These are phyloP conservation scores for Rhytidhysteron rufulum DNA, from an alignment of 2,329 filamentous ascomycete species.

Conservation along the genomic window DNA sequence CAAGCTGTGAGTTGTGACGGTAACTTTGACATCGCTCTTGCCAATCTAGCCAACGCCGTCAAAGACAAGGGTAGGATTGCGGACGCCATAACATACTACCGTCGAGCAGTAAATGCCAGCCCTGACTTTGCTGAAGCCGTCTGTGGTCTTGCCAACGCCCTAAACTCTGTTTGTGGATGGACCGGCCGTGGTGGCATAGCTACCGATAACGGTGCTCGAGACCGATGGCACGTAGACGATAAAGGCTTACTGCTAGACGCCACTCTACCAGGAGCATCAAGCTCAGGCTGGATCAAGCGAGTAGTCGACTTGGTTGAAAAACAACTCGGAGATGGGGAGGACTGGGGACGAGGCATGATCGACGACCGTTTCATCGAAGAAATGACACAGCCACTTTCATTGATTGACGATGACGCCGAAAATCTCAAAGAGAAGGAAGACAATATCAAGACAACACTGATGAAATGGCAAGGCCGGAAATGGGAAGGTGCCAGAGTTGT, in stretches of 20 bases:
- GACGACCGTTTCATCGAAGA: slow-evolving; percentile 37
- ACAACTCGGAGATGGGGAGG: slow-evolving; percentile 79
- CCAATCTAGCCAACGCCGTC: slow-evolving; percentile 94
- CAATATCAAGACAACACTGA: slow-evolving; percentile 34
- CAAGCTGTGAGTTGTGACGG: slow-evolving; percentile 86
- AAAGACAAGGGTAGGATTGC: slow-evolving; percentile 92
- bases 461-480: slow-evolving; percentile 63
- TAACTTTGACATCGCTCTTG: slow-evolving; percentile 94
- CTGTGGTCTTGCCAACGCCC: slow-evolving; percentile 86
- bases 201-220: slow-evolving; percentile 67
- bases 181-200: slow-evolving; percentile 80
- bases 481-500: slow-evolving; percentile 89
- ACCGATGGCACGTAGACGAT: slow-evolving; percentile 91
- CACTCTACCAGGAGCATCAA: slow-evolving; percentile 54
- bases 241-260: slow-evolving; percentile 78
- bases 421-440: slow-evolving; percentile 33
- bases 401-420: slow-evolving; percentile 28
- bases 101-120: slow-evolving; percentile 82
- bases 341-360: slow-evolving; percentile 76
- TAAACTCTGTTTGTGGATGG: slow-evolving; percentile 98
- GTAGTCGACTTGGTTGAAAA: slow-evolving; percentile 88
- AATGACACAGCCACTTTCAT: slow-evolving; percentile 44
- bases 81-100: slow-evolving; percentile 91
- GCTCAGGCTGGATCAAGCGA: slow-evolving; percentile 78
- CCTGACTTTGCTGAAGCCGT: slow-evolving; percentile 96